phyloP scores from a whole-genome alignment of 2,329 filamentous ascomycete species.

The Alternaria alternata region DNA sequence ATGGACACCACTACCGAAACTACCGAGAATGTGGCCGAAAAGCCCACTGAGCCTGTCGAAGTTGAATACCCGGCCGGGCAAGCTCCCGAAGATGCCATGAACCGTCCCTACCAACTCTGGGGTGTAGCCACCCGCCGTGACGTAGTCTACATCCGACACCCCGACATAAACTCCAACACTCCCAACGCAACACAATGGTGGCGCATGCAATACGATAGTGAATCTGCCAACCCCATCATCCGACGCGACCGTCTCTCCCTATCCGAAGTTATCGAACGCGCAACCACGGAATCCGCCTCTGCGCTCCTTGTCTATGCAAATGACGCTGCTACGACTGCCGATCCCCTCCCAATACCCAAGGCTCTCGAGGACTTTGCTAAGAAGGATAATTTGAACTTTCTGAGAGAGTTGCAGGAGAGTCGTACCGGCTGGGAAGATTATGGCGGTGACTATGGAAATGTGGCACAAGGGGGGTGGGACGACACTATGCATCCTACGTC shows the following conservation, averaged over 20 bases:
- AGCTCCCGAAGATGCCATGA: constrained; percentile 32
- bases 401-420: constrained; percentile 38
- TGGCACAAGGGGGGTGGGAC: constrained; percentile 30
- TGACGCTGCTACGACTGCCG: constrained; percentile 46
- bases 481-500: constrained; percentile 16
- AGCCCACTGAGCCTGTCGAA: not conserved
- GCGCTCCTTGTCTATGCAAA: constrained; percentile 69
- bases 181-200: constrained; percentile 44
- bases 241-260: constrained; percentile 54
- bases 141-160: constrained; percentile 64
- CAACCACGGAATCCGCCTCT: constrained; percentile 60
- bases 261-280: constrained; percentile 63
- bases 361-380: constrained; percentile 56
- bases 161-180: constrained; percentile 32
- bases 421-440: constrained; percentile 24
- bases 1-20: not conserved
- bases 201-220: constrained; percentile 45
- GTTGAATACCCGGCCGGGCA: constrained; percentile 28
- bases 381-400: constrained; percentile 55
- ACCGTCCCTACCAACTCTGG: constrained; percentile 61
- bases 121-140: constrained; percentile 67
- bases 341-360: constrained; percentile 30
- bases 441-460: constrained; percentile 11
- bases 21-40: constrained; percentile 37
- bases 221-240: constrained; percentile 34